These are phyloP conservation scores for Xylariaceae sp. DNA, from an alignment of 2,329 filamentous ascomycete species.

Conservation along the genomic window DNA sequence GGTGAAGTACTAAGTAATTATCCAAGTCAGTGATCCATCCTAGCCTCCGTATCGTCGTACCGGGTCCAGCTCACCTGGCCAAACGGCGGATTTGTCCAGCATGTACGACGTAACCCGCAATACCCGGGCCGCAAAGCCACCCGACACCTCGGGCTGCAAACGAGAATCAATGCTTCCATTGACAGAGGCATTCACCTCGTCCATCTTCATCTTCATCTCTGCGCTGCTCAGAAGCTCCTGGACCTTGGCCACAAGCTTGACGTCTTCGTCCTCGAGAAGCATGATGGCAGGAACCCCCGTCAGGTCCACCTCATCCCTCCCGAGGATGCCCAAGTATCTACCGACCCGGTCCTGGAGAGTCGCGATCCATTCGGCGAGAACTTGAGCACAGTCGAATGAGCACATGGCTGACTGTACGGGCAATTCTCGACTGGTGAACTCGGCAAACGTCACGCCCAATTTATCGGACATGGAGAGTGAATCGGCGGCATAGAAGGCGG, in stretches of 20 bases:
- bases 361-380: constrained; percentile 88
- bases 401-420: constrained; percentile 89
- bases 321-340: constrained; percentile 77
- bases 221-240: constrained; percentile 69
- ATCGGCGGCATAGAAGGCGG: constrained; percentile 91
- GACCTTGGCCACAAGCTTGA: constrained; percentile 76
- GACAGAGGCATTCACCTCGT: constrained; percentile 39
- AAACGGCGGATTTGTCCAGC: constrained; percentile 82
- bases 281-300: constrained; percentile 77
- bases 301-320: constrained; percentile 73
- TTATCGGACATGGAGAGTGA: constrained; percentile 84
- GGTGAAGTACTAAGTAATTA: constrained; percentile 34
- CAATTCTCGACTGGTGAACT: constrained; percentile 75
- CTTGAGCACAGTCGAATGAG: constrained; percentile 87
- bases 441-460: constrained; percentile 75
- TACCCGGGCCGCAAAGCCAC: constrained; percentile 78
- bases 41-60: neutral
- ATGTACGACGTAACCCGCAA: constrained; percentile 78
- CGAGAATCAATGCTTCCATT: constrained; percentile 43
- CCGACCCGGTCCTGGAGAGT: constrained; percentile 94
- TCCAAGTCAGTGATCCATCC: constrained; percentile 7
- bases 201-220: constrained; percentile 68
- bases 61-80: constrained; percentile 80
- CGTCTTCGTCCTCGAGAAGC: constrained; percentile 85
- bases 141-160: constrained; percentile 52